Evolutionary conservation across 2,329 filamentous ascomycete species (phyloP).

Genomic region (Nigrospora oryzae): DNA sequence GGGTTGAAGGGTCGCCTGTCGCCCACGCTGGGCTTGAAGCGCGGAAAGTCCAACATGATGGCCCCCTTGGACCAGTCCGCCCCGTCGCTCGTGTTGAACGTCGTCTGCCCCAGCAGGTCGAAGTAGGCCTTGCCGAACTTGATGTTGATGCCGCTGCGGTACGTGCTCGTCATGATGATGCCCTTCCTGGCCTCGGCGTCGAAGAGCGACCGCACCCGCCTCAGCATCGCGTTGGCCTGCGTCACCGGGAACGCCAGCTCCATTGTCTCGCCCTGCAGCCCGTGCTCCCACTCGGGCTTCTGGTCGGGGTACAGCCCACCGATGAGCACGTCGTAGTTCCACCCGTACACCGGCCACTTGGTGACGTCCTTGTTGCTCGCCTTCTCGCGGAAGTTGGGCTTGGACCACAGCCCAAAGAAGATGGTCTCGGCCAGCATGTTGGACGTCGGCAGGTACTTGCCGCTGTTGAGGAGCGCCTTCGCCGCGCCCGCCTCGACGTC

Average conservation of each 20-base stretch:
- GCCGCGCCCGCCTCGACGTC: slow-evolving; percentile 31
- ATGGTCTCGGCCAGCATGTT: slow-evolving; percentile 40
- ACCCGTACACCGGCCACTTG: slow-evolving; percentile 42
- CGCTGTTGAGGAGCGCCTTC: slow-evolving; percentile 32
- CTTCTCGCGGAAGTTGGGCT: slow-evolving; percentile 44
- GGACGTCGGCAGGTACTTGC: slow-evolving; percentile 35
- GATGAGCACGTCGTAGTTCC: slow-evolving; percentile 45
- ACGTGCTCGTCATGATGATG: slow-evolving; percentile 39
- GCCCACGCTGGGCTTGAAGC: slow-evolving; percentile 33
- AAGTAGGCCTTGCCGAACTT: slow-evolving; percentile 41
- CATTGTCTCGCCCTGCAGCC: slow-evolving; percentile 36
- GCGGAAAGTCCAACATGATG: slow-evolving; percentile 47
- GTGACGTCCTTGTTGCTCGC: slow-evolving; percentile 31
- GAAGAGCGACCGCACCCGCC: slow-evolving; percentile 37
- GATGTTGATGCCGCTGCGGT: slow-evolving; percentile 43
- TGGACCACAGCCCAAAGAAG: slow-evolving; percentile 39
- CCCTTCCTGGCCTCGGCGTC: slow-evolving; percentile 34
- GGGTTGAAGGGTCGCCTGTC: slow-evolving; percentile 40
- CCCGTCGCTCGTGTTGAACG: slow-evolving; percentile 35
- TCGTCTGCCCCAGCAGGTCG: slow-evolving; percentile 40
- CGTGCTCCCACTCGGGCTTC: slow-evolving; percentile 38
- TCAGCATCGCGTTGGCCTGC: slow-evolving; percentile 37
- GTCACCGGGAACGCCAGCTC: slow-evolving; percentile 44
- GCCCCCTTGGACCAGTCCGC: slow-evolving; percentile 39
- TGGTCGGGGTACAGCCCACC: slow-evolving; percentile 40